Conservation (phyloP, 495 filamentous ascomycete genomes). For the Talaromyces trachyspermus region DNA sequence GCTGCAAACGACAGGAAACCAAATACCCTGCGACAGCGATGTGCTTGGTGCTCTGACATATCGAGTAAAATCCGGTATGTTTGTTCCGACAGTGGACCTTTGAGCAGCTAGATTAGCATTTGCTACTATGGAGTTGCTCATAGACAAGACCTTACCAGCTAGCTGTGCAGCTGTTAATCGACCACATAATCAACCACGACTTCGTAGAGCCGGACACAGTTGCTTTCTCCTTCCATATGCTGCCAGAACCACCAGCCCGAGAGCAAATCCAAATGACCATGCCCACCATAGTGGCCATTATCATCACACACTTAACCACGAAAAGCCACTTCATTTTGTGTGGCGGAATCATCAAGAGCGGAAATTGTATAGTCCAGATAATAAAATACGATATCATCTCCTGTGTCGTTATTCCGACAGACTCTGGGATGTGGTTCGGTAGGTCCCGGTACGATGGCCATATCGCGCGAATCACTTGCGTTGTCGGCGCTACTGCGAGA, state of each 20-base stretch:
- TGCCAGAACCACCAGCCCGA: slow-evolving; percentile 31
- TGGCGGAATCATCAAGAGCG: slow-evolving; percentile 37
- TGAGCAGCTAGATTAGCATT: no score
- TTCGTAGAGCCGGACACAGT: slow-evolving; percentile 30
- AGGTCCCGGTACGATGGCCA: slow-evolving; percentile 55
- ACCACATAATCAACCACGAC: slow-evolving; percentile 30
- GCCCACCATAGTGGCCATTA: slow-evolving; percentile 29
- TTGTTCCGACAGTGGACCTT: slow-evolving; percentile 30
- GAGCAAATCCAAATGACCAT: not conserved
- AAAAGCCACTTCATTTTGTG: slow-evolving; percentile 41
- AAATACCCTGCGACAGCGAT: slow-evolving; percentile 46
- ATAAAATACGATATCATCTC: slow-evolving; percentile 59
- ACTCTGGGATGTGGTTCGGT: slow-evolving; percentile 46
- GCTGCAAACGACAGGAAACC: slow-evolving; percentile 50
- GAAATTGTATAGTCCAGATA: slow-evolving; percentile 41
- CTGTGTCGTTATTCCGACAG: slow-evolving; percentile 55
- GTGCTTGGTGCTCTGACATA: slow-evolving; percentile 42
- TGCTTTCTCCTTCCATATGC: slow-evolving; percentile 37
- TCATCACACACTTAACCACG: slow-evolving; percentile 33
- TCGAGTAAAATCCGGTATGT: slow-evolving; percentile 53
- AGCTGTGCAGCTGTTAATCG: no score
- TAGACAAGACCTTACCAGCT: not conserved
- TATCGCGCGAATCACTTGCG: slow-evolving; percentile 61
- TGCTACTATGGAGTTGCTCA: not conserved
- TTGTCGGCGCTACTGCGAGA: slow-evolving; percentile 56